Percentiles rank a stretch among this genome's conserved stretches.
Evolutionary conservation across 805 yeast genomes (phyloP).

Genomic region (Myxozyma udenii): DNA sequence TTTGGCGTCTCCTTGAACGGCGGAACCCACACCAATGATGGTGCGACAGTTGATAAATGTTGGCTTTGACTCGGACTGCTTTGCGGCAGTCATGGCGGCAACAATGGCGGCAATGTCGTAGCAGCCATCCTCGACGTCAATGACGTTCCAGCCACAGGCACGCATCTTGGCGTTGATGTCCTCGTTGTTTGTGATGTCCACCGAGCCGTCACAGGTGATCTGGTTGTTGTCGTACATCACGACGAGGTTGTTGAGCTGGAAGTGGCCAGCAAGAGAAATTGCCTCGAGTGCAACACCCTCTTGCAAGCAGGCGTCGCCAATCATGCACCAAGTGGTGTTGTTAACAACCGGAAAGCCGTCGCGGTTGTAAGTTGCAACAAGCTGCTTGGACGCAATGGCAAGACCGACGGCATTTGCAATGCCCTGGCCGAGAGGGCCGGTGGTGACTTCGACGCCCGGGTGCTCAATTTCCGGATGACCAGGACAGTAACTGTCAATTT

Average conservation of each 20-base stretch:
- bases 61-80: slow-evolving; percentile 37
- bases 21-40: slow-evolving; percentile 7
- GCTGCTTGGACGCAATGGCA: slow-evolving; percentile 42
- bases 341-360: slow-evolving; percentile 38
- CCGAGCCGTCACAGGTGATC: slow-evolving; percentile 15
- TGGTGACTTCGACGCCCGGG: slow-evolving; percentile 33
- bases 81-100: slow-evolving; percentile 40
- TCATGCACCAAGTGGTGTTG: slow-evolving; percentile 39
- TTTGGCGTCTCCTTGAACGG: slow-evolving; percentile 9
- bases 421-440: slow-evolving; percentile 41
- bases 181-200: slow-evolving; percentile 36
- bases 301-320: slow-evolving; percentile 45
- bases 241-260: slow-evolving; percentile 40
- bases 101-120: slow-evolving; percentile 37
- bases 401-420: slow-evolving; percentile 44
- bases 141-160: slow-evolving; percentile 42
- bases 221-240: slow-evolving; percentile 42
- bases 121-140: slow-evolving; percentile 40
- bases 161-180: slow-evolving; percentile 38
- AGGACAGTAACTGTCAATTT: slow-evolving; percentile 7
- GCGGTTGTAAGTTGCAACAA: slow-evolving; percentile 40
- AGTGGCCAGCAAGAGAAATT: slow-evolving; percentile 43
- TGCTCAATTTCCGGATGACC: slow-evolving; percentile 43
- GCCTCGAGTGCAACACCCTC: slow-evolving; percentile 45
- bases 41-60: slow-evolving; percentile 41